Evolutionary conservation across 2,329 filamentous ascomycete genomes (phyloP), one percentile per base, ranked within the genome.

Genomic region (Xylaria sp.): DNA sequence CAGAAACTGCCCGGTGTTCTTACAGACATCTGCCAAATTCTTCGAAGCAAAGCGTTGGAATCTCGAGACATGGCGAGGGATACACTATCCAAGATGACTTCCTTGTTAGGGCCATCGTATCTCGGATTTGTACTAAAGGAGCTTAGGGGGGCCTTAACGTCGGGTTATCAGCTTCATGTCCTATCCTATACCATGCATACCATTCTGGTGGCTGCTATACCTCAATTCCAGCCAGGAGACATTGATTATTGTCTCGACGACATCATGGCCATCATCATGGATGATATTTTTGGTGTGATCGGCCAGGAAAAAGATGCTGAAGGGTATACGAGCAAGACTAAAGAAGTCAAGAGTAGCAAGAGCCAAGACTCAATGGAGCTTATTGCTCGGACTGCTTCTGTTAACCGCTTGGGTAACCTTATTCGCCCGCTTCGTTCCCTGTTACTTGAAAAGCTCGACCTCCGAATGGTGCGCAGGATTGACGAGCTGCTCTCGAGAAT

Each of bases 281-380:
- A 99, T 76, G 97, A 99, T 78, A 96, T 97, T 13, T 99, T 99
- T 77, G 97, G 97, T 37, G 89, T 90, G 6, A 92, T 92, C 41
- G 96, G 96, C 1, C 92, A 97, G 81, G 95, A 99, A 78, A 99
- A 99, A 81, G 96, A 99, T 76, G 95, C 95, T 0, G 94, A 98
- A 75, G 96, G 94, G 63, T 99, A 99, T 79, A 91, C 92, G 65
- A 97, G 90, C 78, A 92, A 95, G 80, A 98, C 97, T 91, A 97
- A 97, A 81, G 96, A 99, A 82, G 91, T 99, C 66, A 98, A 97
- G 84, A 96, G 93, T 80, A 98, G 93, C 84, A 99, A 98, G 84
- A 98, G 94, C 78, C 97, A 94, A 76, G 97, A 99, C 78, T 97
- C 96, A 0, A 97, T 98, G 91, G 95, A 98, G 80, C 85, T 98